Evolutionary conservation across 177 flowering plant genomes (phyloP).

Genomic region (Tripterygium wilfordii): DNA sequence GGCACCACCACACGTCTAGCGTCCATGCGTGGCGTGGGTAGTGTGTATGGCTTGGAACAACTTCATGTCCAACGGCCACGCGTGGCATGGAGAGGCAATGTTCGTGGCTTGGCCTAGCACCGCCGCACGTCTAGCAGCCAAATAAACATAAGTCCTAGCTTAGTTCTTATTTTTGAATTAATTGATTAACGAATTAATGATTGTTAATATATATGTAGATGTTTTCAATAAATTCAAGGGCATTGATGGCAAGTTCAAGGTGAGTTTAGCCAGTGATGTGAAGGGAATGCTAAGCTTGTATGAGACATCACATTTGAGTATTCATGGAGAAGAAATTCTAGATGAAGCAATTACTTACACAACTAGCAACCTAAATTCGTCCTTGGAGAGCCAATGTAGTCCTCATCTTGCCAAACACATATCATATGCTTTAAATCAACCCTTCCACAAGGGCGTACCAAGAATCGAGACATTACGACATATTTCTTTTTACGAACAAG

Average conservation of each 20-base stretch:
- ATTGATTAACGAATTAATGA: neutral
- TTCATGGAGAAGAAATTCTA: constrained; percentile 17
- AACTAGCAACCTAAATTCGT: constrained; percentile 3
- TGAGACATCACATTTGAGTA: constrained; percentile 16
- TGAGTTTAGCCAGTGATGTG: neutral
- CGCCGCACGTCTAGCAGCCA: no score
- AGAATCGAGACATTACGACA: constrained; percentile 13
- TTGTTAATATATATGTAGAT: no score
- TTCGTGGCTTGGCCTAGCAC: no score
- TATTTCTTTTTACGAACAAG: constrained; percentile 11
- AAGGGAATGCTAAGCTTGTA: constrained; percentile 18
- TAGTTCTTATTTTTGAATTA: neutral
- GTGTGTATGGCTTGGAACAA: no score
- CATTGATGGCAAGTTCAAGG: constrained; percentile 5
- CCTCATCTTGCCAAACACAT: constrained; percentile 7
- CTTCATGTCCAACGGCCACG: no score
- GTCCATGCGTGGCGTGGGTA: no score
- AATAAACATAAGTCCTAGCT: no score
- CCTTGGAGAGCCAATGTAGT: neutral
- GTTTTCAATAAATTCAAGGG: constrained; percentile 8
- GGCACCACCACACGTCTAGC: no score
- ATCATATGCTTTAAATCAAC: constrained; percentile 5
- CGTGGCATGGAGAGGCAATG: no score
- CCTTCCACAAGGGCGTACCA: constrained; percentile 11
- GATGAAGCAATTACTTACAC: constrained; percentile 22